Base-by-base conservation (phyloP, 2,329 filamentous ascomycete genomes). In the Exophiala aquamarina region DNA sequence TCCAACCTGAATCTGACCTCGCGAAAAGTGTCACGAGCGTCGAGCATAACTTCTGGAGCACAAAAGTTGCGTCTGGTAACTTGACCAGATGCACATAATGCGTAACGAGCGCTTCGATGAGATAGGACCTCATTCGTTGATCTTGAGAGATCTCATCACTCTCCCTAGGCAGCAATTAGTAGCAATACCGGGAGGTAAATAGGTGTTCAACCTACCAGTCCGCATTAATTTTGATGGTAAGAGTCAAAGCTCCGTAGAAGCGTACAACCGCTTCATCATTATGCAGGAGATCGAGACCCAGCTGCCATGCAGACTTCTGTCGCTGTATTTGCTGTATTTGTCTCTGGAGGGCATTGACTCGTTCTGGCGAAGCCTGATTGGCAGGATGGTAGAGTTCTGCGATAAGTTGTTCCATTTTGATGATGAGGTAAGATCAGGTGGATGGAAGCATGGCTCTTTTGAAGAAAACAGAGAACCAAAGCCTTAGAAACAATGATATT, bases 201-300 rank as follows among this genome's bases (percentile, higher is more conserved):
- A 9, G 18, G 23, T 45, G 31, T 34, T n/a, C 4, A 31, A 45
- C 47, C 54, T 71, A 87, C 86, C 84, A 89, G 63, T 93, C 89
- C n/a, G 84, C 86, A 64, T 97, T 96, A 49, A 97, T 81, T 70
- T 97, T 98, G 59, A 97, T 83, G 41, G 89, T 94, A 57, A 96
- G 86, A 0, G 92, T 97, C 49, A 96, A 76, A 21, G 91, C 92
- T 11, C 89, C 93, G 64, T 95, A 95, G 69, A 97, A 97, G 55
- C 87, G 86, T 57, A 93, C 82, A 60, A 91, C 85, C 51, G 86
- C 79, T 57, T 88, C 83, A 17, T 79, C 71, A 51, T 81, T 82
- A 41, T 73, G 73, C 9, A 96, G 73, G 11, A 97, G 75, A 41
- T 82, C 81, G 61, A 92, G 84, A 15, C 89, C 90, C 36, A 96